These are phyloP conservation scores for Penicillium occitanis DNA, from an alignment of 2,329 filamentous ascomycete genomes.

Conservation along the genomic window DNA sequence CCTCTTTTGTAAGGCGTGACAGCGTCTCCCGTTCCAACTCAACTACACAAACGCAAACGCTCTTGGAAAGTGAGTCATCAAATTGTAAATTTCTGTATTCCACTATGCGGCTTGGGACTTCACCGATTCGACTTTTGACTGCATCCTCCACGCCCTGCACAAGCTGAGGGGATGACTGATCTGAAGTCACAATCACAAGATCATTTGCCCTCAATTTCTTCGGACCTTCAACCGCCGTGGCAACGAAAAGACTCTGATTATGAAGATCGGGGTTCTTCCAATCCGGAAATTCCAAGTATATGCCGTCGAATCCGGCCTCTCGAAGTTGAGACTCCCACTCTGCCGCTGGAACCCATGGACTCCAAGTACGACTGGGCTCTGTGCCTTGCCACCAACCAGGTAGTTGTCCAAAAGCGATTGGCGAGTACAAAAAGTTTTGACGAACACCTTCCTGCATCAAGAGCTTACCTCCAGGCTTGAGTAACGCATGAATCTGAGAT, in stretches of 20 bases:
- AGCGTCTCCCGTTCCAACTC: slow-evolving; percentile 10
- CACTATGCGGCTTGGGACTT: background rate
- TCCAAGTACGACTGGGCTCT: slow-evolving; percentile 24
- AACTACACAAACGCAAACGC: slow-evolving; percentile 14
- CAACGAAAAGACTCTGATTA: slow-evolving; percentile 25
- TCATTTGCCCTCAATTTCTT: slow-evolving; percentile 6
- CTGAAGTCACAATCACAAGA: slow-evolving; percentile 13
- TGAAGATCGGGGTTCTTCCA: slow-evolving; percentile 23
- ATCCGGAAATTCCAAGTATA: slow-evolving; percentile 25
- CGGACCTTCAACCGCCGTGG: slow-evolving; percentile 19
- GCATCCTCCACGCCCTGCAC: background rate
- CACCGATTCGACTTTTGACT: background rate
- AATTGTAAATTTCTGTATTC: slow-evolving; percentile 2
- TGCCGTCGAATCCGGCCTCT: slow-evolving; percentile 28
- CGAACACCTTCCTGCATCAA: slow-evolving; percentile 45
- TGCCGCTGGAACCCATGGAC: slow-evolving; percentile 9
- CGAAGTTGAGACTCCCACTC: slow-evolving; percentile 30
- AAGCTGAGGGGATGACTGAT: slow-evolving; percentile 8
- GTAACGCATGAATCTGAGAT: slow-evolving; percentile 29
- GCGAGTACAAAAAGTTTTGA: slow-evolving; percentile 23
- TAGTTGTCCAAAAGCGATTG: slow-evolving; percentile 35
- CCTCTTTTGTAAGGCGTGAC: slow-evolving; percentile 20
- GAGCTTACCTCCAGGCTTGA: slow-evolving; percentile 48
- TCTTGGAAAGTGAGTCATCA: slow-evolving; percentile 1
- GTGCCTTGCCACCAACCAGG: slow-evolving; percentile 43